Base-by-base conservation (phyloP, 352 stramenopile genomes). In the Pythium periplocum region DNA sequence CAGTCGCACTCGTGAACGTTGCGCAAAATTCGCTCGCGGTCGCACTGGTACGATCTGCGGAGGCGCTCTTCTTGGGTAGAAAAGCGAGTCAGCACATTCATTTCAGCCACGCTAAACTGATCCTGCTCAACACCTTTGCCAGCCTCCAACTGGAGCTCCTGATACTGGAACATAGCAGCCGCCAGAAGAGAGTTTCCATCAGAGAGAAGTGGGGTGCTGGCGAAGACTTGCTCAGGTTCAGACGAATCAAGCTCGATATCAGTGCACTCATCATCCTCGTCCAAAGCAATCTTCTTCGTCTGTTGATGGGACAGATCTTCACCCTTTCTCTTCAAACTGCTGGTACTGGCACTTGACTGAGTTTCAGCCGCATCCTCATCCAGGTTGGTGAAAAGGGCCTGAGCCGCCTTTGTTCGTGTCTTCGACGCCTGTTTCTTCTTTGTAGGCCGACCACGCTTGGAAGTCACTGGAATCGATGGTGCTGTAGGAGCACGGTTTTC, bases 61-160 rank as follows among this genome's bases (percentile, higher is more conserved):
- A 65, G 58, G 2, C 58, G 58, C 17, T 59, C 47, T 11, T 51
- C 17, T 49, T 65, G 51, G 11, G 30, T 60, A 4, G 58, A 56
- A 34, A 61, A 65, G 0, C 58, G 58, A 45, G 50, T 61, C 31
- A 65, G 26, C 26, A 65, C 4, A 33, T 61, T 9, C 8, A 65
- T 38, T 43, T 65, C 58, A 5, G 42, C 48, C 1, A 38, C n/a
- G 30, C 32, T 57, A 26, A 60, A 60, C 2, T 35, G 17, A 26
- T 26, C 17, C 17, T 26, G 17, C 17, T 26, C 17, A 26, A 26
- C 17, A 26, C 17, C 17, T 26, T 26, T 26, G 17, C 17, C 17
- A 26, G 17, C 17, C 17, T 26, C 17, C 17, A 26, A 26, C 17
- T 26, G 17, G 17, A 26, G 17, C 17, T 26, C 17, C 17, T 26